phyloP scores from a whole-genome alignment of 371 early-diverging fungal species.

The Syncephalis fuscata region DNA sequence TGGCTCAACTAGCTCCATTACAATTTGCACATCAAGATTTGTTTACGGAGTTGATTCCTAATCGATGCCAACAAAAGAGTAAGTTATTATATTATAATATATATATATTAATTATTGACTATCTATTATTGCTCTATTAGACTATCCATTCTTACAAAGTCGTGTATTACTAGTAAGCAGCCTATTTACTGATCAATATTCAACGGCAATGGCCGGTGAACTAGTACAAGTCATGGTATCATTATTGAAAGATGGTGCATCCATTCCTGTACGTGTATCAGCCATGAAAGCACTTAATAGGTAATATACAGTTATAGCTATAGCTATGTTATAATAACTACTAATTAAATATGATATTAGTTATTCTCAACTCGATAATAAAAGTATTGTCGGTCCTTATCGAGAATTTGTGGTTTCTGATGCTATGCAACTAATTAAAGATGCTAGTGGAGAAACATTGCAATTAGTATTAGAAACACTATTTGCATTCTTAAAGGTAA shows the following conservation, averaged over 20 bases:
- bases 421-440: conserved; percentile 32
- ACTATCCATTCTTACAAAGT: conserved; percentile 70
- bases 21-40: not conserved
- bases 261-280: conserved; percentile 53
- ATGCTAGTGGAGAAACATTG: conserved; percentile 58
- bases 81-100: not conserved
- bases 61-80: not conserved
- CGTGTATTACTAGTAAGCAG: conserved; percentile 78
- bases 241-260: conserved; percentile 38
- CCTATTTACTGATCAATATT: conserved; percentile 57
- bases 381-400: no score
- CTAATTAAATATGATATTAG: no score
- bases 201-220: conserved; percentile 37
- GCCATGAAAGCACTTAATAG: conserved; percentile 50
- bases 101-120: not conserved
- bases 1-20: not conserved
- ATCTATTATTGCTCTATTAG: conserved; percentile 10
- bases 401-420: no score
- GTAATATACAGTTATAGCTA: no score
- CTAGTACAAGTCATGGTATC: conserved; percentile 55
- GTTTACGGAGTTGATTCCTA: not conserved
- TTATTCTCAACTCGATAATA: no score
- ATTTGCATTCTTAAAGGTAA: conserved; percentile 45
- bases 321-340: no score
- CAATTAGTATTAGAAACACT: conserved; percentile 67